These are phyloP conservation scores for Silene conica DNA, from an alignment of 148 eudicot genomes.

Conservation along the genomic window DNA sequence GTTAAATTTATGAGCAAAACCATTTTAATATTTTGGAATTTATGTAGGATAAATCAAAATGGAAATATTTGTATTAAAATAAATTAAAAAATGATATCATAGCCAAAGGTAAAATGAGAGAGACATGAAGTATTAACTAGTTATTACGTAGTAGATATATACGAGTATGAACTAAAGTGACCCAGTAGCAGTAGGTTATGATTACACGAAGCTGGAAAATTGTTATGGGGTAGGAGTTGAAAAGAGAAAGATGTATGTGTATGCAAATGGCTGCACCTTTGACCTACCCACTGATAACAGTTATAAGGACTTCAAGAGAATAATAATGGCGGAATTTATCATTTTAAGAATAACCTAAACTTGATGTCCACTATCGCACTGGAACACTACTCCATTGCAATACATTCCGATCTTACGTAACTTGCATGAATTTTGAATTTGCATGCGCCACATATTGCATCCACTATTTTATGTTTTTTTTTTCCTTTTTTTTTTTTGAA, in stretches of 20 bases:
- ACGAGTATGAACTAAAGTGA: not conserved
- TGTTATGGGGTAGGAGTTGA: constrained; percentile 6
- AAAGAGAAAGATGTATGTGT: constrained; percentile 16
- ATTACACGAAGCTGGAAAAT: constrained; percentile 16
- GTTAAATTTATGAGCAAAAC: too few species aligned
- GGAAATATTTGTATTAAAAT: too few species aligned
- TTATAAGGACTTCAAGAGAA: not conserved
- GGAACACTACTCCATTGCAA: constrained; percentile 7
- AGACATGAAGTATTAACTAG: too few species aligned
- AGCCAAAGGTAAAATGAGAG: too few species aligned
- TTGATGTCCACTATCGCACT: constrained; percentile 14
- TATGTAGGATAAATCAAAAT: too few species aligned
- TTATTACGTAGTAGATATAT: too few species aligned
- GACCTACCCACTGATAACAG: constrained; percentile 29
- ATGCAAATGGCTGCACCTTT: constrained; percentile 15
- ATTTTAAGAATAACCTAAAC: not conserved
- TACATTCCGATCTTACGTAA: constrained; percentile 15
- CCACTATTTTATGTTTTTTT: too few species aligned
- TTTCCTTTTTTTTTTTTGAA: too few species aligned
- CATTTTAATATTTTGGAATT: too few species aligned
- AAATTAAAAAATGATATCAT: too few species aligned
- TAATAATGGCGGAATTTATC: not conserved
- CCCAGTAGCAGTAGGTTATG: constrained; percentile 1
- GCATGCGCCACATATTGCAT: constrained; percentile 22
- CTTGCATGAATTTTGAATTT: constrained; percentile 23